Conservation (phyloP, 768 basidiomycete species). For the Pseudohyphozyma bogoriensis region DNA sequence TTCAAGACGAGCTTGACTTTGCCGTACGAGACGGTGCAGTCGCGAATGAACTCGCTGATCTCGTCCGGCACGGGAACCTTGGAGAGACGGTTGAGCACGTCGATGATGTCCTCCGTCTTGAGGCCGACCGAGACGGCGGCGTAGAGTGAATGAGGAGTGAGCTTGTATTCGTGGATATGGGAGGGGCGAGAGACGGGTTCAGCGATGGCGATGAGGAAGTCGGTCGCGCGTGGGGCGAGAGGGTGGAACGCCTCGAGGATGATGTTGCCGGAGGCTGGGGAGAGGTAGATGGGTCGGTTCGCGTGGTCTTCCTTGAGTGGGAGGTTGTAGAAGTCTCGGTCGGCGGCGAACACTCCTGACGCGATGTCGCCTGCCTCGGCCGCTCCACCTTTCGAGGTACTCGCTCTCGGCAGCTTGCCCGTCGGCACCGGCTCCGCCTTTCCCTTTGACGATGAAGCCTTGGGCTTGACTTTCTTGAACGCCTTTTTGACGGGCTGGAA, state of each 20-base stretch:
- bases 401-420: background rate
- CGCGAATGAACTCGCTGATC: conserved; percentile 76
- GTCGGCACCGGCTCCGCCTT: no score
- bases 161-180: conserved; percentile 97
- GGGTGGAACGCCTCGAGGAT: conserved; percentile 97
- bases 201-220: conserved; percentile 93
- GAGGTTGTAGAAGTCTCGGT: conserved; percentile 66
- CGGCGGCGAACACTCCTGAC: conserved; percentile 10
- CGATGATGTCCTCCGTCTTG: conserved; percentile 96
- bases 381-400: no score
- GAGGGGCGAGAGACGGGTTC: conserved; percentile 98
- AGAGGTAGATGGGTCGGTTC: conserved; percentile 91
- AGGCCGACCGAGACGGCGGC: conserved; percentile 97
- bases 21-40: conserved; percentile 89
- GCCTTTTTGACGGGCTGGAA: conserved; percentile 8
- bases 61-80: conserved; percentile 75
- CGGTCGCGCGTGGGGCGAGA: conserved; percentile 95
- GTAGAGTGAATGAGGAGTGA: conserved; percentile 94
- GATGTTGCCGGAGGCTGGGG: conserved; percentile 65
- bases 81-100: conserved; percentile 51
- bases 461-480: background rate
- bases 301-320: conserved; percentile 83
- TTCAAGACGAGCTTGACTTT: conserved; percentile 98
- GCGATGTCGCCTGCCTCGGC: conserved; percentile 3
- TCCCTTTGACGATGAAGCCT: conserved; percentile 7